A percentile compares a stretch with the other conserved stretches of the same genome.
Conservation (phyloP, 2,329 filamentous ascomycete genomes). For the Colletotrichum orbiculare region DNA sequence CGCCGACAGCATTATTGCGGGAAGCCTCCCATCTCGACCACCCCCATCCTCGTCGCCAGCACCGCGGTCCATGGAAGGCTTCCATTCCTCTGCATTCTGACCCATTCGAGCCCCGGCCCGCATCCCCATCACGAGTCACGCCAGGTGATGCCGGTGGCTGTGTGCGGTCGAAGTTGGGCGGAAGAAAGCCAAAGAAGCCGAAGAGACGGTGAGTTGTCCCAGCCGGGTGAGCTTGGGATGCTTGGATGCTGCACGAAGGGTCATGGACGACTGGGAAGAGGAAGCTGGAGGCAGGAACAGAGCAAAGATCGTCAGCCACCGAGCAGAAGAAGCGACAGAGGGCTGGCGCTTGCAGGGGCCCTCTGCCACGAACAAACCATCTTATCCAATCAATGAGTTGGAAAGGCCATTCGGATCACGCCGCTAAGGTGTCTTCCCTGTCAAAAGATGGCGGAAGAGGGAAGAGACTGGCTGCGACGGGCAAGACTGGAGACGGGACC, state of each 20-base stretch:
- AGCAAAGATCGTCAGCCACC: constrained; percentile 35
- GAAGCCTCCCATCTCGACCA: constrained; percentile 24
- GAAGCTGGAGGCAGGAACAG: constrained; percentile 31
- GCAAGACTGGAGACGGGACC: constrained; percentile 17
- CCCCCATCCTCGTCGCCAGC: constrained; percentile 7
- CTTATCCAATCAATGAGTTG: constrained; percentile 19
- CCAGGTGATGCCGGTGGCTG: constrained; percentile 33
- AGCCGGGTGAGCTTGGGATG: constrained; percentile 11
- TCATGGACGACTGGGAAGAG: constrained; percentile 28
- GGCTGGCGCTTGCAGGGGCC: constrained; percentile 35
- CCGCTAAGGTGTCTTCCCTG: constrained; percentile 20
- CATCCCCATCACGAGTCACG: constrained; percentile 32
- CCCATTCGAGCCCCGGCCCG: constrained; percentile 11
- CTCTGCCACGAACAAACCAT: constrained; percentile 3
- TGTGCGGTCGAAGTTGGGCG: constrained; percentile 7
- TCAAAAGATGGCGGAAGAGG: constrained; percentile 17
- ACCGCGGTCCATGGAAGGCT: constrained; percentile 8
- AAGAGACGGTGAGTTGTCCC: constrained; percentile 26
- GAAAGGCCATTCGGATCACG: constrained; percentile 11
- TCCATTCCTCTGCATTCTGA: background rate
- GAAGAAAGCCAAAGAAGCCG: background rate
- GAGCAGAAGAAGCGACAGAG: constrained; percentile 24
- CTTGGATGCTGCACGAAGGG: constrained; percentile 33
- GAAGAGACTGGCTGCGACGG: constrained; percentile 10
- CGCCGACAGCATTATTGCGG: constrained; percentile 19